A percentile compares a stretch with the other conserved stretches of the same genome.
Evolutionary conservation across 495 filamentous ascomycete species (phyloP).

Genomic region (Thermothielavioides terrestris): DNA sequence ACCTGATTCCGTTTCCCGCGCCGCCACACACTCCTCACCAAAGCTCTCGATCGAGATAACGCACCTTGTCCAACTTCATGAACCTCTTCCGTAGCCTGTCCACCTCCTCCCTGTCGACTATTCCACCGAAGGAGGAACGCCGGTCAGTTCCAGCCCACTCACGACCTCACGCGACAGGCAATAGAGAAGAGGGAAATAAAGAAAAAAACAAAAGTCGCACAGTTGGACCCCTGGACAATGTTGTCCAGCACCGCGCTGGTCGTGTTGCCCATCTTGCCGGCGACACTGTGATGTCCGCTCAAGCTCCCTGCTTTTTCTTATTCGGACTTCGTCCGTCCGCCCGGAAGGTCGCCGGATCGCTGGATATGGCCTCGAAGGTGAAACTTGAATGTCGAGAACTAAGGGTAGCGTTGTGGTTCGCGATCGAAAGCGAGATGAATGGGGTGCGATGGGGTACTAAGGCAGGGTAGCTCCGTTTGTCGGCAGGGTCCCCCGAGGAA

Average conservation of each 20-base stretch:
- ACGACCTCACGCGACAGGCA: not conserved
- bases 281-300: too few relatives aligned
- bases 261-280: slow-evolving; percentile 68
- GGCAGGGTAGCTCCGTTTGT: too few relatives aligned
- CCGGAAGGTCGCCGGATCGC: too few relatives aligned
- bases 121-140: slow-evolving; percentile 1
- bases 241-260: slow-evolving; percentile 80
- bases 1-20: not conserved
- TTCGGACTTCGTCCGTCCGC: too few relatives aligned
- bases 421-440: too few relatives aligned
- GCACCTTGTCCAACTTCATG: slow-evolving; percentile 97
- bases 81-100: slow-evolving; percentile 92
- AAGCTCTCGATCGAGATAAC: slow-evolving; percentile 7
- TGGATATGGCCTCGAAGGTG: too few relatives aligned
- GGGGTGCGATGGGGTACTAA: too few relatives aligned
- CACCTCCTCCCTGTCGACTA: slow-evolving; percentile 95
- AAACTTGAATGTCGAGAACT: too few relatives aligned
- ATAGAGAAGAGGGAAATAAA: not conserved
- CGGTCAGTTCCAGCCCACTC: not conserved
- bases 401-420: too few relatives aligned
- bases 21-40: not conserved
- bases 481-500: too few relatives aligned
- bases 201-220: slow-evolving; percentile 38
- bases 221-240: slow-evolving; percentile 94
- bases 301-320: too few relatives aligned